Conservation (phyloP, 345 rosid genomes). For the Schrenkiella parvula region DNA sequence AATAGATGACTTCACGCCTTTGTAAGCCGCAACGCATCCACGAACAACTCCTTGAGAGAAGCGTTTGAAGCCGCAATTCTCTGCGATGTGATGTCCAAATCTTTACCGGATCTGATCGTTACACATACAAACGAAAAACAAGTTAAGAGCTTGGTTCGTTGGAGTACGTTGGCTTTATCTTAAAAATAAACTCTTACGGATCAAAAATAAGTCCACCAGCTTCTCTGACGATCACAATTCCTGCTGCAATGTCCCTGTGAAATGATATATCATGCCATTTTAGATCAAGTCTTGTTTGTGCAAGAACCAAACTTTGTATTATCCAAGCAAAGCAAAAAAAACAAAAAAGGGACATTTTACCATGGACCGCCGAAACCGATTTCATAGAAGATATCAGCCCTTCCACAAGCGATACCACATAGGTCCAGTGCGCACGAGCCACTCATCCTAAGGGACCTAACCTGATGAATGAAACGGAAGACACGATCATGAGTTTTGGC, state of each 20-base stretch:
- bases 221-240: slow-evolving; percentile 75
- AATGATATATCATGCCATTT: not conserved
- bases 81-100: slow-evolving; percentile 72
- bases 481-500: not conserved
- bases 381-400: slow-evolving; percentile 79
- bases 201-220: slow-evolving; percentile 93
- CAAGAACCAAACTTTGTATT: not conserved
- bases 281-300: not conserved
- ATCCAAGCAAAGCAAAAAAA: not conserved
- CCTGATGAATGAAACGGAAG: slow-evolving; percentile 44
- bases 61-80: slow-evolving; percentile 90
- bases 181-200: slow-evolving; percentile 55
- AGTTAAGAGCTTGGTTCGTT: not conserved
- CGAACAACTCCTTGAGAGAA: slow-evolving; percentile 63
- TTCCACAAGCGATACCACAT: slow-evolving; percentile 89
- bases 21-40: slow-evolving; percentile 49
- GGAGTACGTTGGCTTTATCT: not conserved
- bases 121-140: not conserved
- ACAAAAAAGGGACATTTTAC: slow-evolving; percentile 30
- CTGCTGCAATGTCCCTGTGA: slow-evolving; percentile 93
- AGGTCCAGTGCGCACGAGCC: slow-evolving; percentile 97
- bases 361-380: slow-evolving; percentile 92
- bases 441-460: slow-evolving; percentile 84
- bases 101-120: slow-evolving; percentile 69
- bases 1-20: slow-evolving; percentile 6